Percentiles rank a stretch among this genome's conserved stretches.
Conservation (phyloP, 2,329 filamentous ascomycete species). For the Didymella sp. region DNA sequence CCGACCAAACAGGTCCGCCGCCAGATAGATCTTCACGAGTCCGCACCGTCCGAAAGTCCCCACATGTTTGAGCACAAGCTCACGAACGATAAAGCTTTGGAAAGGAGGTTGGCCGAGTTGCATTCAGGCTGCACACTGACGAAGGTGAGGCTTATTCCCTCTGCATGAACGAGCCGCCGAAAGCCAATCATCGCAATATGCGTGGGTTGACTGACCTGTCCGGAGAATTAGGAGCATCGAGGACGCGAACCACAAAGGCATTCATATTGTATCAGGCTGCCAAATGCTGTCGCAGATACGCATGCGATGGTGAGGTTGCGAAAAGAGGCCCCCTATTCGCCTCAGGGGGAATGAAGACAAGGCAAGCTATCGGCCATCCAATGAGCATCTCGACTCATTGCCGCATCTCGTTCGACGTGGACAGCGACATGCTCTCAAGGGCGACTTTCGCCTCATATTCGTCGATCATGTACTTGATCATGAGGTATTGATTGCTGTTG, state of each 20-base stretch:
- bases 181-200: neutral
- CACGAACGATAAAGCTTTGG: neutral
- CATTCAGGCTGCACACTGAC: neutral
- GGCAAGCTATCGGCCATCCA: neutral
- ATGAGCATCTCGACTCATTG: neutral
- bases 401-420: neutral
- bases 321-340: neutral
- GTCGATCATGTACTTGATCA: slow-evolving; percentile 42
- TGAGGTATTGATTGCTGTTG: slow-evolving; percentile 38
- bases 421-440: slow-evolving; percentile 18
- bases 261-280: neutral
- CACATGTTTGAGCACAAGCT: slow-evolving; percentile 1
- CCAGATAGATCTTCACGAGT: slow-evolving; percentile 5
- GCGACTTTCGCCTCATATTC: slow-evolving; percentile 40
- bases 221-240: neutral
- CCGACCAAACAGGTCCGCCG: slow-evolving; percentile 1
- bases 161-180: neutral
- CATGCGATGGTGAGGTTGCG: neutral
- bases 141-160: neutral
- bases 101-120: slow-evolving; percentile 9
- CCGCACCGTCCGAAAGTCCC: neutral
- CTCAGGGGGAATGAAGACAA: neutral
- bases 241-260: neutral
- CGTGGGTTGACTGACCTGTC: neutral
- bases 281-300: neutral